Evolutionary conservation across 306 rosid species (phyloP).

Genomic region (Abrus precatorius): DNA sequence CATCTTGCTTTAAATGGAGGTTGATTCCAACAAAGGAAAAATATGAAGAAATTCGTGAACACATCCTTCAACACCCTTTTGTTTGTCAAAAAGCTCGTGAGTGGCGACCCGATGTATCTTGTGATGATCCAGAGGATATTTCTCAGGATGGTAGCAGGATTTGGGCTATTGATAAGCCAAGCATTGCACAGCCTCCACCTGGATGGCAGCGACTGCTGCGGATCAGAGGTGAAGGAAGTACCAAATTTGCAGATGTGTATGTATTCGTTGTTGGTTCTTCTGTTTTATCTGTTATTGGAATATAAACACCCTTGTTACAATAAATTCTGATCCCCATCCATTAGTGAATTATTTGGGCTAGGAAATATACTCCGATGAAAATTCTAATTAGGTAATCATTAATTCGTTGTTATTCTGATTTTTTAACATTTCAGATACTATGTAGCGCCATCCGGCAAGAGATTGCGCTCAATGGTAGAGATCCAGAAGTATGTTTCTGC

Average conservation of each 20-base stretch:
- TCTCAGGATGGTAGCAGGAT: constrained; percentile 87
- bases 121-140: constrained; percentile 89
- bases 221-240: constrained; percentile 92
- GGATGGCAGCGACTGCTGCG: constrained; percentile 91
- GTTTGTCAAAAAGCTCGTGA: constrained; percentile 78
- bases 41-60: constrained; percentile 92
- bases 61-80: constrained; percentile 78
- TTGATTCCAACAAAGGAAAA: constrained; percentile 87
- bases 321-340: constrained; percentile 13
- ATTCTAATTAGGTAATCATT: constrained; percentile 37
- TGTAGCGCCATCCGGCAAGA: constrained; percentile 88
- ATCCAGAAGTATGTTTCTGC: constrained; percentile 71
- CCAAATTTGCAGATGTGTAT: constrained; percentile 92
- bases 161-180: constrained; percentile 99
- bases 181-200: constrained; percentile 84
- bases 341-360: not conserved
- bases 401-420: constrained; percentile 30
- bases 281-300: constrained; percentile 10
- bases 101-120: constrained; percentile 81
- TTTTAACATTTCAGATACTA: constrained; percentile 74
- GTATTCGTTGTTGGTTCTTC: constrained; percentile 37
- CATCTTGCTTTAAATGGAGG: constrained; percentile 95
- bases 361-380: constrained; percentile 30
- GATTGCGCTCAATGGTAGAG: constrained; percentile 90
- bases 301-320: constrained; percentile 2